Percentiles rank a stretch among this genome's conserved stretches.
phyloP scores from a whole-genome alignment of 345 rosid genomes.

The Arabis hirsuta region DNA sequence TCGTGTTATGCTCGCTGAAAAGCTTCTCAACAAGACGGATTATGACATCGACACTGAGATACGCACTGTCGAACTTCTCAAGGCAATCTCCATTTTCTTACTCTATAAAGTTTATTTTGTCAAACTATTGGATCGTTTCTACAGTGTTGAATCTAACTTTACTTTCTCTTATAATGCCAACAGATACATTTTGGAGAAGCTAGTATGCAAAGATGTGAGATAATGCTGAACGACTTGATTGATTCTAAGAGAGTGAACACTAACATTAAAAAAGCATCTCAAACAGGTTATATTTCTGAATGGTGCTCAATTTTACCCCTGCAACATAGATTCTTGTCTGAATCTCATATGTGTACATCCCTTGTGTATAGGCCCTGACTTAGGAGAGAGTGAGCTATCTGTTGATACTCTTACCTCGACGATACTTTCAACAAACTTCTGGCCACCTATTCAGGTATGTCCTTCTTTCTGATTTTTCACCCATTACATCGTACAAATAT shows the following conservation, averaged over 20 bases:
- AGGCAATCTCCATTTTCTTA: constrained; percentile 54
- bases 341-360: constrained; percentile 20
- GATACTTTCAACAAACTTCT: constrained; percentile 89
- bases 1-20: constrained; percentile 94
- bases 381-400: constrained; percentile 53
- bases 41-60: constrained; percentile 93
- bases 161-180: constrained; percentile 23
- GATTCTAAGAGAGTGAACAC: constrained; percentile 95
- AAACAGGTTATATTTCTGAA: constrained; percentile 50
- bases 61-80: constrained; percentile 96
- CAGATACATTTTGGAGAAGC: constrained; percentile 98
- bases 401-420: constrained; percentile 75
- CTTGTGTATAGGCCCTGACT: constrained; percentile 49
- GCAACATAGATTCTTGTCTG: constrained; percentile 23
- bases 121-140: neutral
- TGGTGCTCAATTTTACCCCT: constrained; percentile 11
- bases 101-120: constrained; percentile 17
- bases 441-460: constrained; percentile 97
- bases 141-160: constrained; percentile 21
- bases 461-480: constrained; percentile 5
- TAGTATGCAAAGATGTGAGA: constrained; percentile 97
- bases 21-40: constrained; percentile 94
- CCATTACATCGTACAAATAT: neutral
- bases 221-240: constrained; percentile 94
- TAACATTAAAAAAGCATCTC: constrained; percentile 72